phyloP scores from a whole-genome alignment of 2,329 filamentous ascomycete genomes.

The Verticillium albo-atrum region DNA sequence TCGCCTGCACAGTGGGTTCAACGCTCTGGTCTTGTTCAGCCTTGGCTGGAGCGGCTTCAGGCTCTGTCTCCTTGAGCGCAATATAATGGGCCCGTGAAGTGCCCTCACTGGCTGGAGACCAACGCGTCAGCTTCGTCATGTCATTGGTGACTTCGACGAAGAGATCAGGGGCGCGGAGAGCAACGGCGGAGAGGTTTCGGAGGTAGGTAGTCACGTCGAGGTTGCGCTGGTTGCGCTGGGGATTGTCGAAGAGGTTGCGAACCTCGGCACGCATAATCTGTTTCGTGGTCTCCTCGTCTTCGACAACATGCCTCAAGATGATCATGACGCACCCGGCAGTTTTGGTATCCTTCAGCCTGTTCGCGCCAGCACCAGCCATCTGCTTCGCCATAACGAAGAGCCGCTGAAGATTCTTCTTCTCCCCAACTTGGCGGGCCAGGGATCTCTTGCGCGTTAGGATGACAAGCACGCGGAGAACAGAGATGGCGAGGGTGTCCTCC shows the following conservation, averaged over 20 bases:
- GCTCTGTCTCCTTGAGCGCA: slow-evolving; percentile 32
- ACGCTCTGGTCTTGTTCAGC: slow-evolving; percentile 15
- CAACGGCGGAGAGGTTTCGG: slow-evolving; percentile 72
- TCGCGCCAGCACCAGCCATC: slow-evolving; percentile 72
- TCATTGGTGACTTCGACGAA: slow-evolving; percentile 89
- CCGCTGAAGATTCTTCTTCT: slow-evolving; percentile 84
- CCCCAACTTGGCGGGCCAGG: slow-evolving; percentile 71
- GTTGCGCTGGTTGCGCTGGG: slow-evolving; percentile 43
- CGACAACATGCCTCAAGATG: slow-evolving; percentile 85
- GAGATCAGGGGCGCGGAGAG: slow-evolving; percentile 74
- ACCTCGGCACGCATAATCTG: slow-evolving; percentile 93
- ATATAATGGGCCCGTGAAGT: slow-evolving; percentile 28
- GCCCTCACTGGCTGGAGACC: slow-evolving; percentile 34
- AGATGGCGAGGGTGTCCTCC: slow-evolving; percentile 78
- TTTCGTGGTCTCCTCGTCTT: slow-evolving; percentile 86
- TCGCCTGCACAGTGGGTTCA: slow-evolving; percentile 39
- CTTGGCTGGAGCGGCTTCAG: slow-evolving; percentile 11
- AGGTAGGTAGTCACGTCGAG: slow-evolving; percentile 71
- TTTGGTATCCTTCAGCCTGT: slow-evolving; percentile 58
- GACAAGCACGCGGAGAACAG: slow-evolving; percentile 76
- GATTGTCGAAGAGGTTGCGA: slow-evolving; percentile 65
- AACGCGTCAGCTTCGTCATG: slow-evolving; percentile 69
- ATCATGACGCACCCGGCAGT: slow-evolving; percentile 67
- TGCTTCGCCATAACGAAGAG: slow-evolving; percentile 96
- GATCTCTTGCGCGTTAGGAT: slow-evolving; percentile 78